Evolutionary conservation across 768 basidiomycete genomes (phyloP), one percentile per base, ranked within the genome.

Genomic region (Hemileccinum rubropunctum): DNA sequence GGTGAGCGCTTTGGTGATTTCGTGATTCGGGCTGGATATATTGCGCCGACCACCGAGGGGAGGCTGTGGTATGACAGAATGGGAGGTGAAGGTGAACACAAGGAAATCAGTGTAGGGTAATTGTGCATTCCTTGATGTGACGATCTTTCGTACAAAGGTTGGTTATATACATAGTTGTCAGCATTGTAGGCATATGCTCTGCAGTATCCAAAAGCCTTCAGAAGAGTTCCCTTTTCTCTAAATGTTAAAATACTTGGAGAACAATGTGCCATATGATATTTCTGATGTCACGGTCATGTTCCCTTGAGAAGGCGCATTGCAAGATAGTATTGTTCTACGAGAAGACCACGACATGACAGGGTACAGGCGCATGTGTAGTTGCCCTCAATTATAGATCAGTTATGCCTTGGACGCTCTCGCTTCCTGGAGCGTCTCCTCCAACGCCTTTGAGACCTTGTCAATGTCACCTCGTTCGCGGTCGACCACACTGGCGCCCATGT

Each of bases 1-100:
- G 93, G 91, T 27, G 97, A 99, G 70, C 85, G 75, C 49, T 98
- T 99, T 62, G 97, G 97, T 28, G 97, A 98, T 69, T 99, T 89
- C 67, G 91, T 91, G 28, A 88, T 99, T 54, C 79, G 95, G 41
- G 87, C 83, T 21, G 93, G 95, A 38, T 93, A 95, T 62, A 93
- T 98, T 57, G 79, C 90, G 32, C 79, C 88, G 2, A 94, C 91
- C 0, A 88, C 82, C 1, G 80, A 84, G 33, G 95, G 95, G 15
- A 88, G 79, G 59, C 74, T 81, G 42, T 98, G 92, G 87, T 97
- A 95, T 68, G 88, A 91, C 40, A 73, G 79, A 15, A 80, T 85
- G 74, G 91, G 91, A 14, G 90, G 91, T 0, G 86, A 91, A 62
- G 88, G 87, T 6, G 69, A 76, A 52, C 69, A 84, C 43, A 60